Conservation (phyloP, 2,329 filamentous ascomycete species). For the Fusarium verrucosum region DNA sequence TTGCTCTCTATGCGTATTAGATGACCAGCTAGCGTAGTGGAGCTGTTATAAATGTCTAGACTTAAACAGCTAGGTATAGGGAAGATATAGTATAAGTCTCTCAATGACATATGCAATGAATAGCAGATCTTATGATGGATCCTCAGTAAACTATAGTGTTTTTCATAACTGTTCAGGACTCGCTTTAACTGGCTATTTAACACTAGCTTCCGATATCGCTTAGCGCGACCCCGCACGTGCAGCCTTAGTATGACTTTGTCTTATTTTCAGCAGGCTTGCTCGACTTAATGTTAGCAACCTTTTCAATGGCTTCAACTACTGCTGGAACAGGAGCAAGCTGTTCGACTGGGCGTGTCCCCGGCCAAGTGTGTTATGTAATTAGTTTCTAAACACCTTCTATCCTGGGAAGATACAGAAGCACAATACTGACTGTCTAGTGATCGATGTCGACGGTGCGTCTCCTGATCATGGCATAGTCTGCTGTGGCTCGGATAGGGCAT, state of each 20-base stretch:
- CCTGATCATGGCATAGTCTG: background rate
- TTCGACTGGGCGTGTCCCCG: background rate
- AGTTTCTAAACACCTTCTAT: too few relatives aligned
- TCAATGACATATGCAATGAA: too few relatives aligned
- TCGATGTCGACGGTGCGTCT: conserved; percentile 22
- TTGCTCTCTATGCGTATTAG: conserved; percentile 19
- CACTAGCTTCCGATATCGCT: background rate
- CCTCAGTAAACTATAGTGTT: too few relatives aligned
- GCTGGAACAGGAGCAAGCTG: background rate
- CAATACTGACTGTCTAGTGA: conserved; percentile 2
- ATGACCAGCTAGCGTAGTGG: too few relatives aligned
- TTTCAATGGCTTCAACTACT: background rate
- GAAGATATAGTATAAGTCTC: too few relatives aligned
- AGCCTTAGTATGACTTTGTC: background rate
- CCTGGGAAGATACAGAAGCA: background rate
- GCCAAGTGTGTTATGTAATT: conserved; percentile 18
- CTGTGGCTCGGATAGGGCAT: background rate
- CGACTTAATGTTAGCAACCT: background rate
- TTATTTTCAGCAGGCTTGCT: background rate
- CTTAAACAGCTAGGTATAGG: too few relatives aligned
- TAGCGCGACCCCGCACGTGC: conserved; percentile 3
- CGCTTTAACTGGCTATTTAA: background rate
- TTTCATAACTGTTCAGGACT: background rate
- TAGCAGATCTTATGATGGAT: too few relatives aligned
- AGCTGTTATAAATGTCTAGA: too few relatives aligned